Percentiles rank a stretch among this genome's conserved stretches.
Conservation (phyloP, 2,329 filamentous ascomycete species). For the Phaeosphaeria sp. region DNA sequence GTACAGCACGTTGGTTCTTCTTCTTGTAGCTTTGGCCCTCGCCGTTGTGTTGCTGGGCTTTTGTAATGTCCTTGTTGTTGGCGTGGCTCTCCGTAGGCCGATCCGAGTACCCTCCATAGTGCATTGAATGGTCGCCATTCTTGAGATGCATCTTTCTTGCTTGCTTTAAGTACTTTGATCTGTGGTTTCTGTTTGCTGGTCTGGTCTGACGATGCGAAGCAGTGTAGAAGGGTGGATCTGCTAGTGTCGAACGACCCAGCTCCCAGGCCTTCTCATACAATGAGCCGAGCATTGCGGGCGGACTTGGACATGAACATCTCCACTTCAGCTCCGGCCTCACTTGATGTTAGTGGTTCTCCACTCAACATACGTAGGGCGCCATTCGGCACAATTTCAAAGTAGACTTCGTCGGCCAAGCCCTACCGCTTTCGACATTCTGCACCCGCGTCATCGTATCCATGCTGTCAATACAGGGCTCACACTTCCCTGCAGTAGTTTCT, state of each 20-base stretch:
- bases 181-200: slow-evolving; percentile 4
- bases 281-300: slow-evolving; percentile 26
- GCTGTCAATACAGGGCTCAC: slow-evolving; percentile 12
- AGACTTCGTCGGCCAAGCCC: slow-evolving; percentile 12
- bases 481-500: background rate
- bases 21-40: slow-evolving; percentile 1
- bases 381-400: slow-evolving; percentile 11
- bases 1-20: slow-evolving; percentile 6
- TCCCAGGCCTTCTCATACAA: slow-evolving; percentile 27
- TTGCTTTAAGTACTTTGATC: slow-evolving; percentile 8
- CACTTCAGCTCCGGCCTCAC: slow-evolving; percentile 16
- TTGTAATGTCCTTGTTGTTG: slow-evolving; percentile 11
- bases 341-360: slow-evolving; percentile 20
- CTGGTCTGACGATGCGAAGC: background rate
- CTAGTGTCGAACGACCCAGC: slow-evolving; percentile 12
- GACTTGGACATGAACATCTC: slow-evolving; percentile 16
- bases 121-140: slow-evolving; percentile 24
- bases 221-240: slow-evolving; percentile 11
- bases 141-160: slow-evolving; percentile 27
- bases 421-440: slow-evolving; percentile 15
- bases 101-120: slow-evolving; percentile 7
- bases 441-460: slow-evolving; percentile 27
- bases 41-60: slow-evolving; percentile 8
- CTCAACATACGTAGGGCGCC: slow-evolving; percentile 16
- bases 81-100: slow-evolving; percentile 8